Evolutionary conservation across 805 yeast genomes (phyloP).

Genomic region (Lachancea waltii): DNA sequence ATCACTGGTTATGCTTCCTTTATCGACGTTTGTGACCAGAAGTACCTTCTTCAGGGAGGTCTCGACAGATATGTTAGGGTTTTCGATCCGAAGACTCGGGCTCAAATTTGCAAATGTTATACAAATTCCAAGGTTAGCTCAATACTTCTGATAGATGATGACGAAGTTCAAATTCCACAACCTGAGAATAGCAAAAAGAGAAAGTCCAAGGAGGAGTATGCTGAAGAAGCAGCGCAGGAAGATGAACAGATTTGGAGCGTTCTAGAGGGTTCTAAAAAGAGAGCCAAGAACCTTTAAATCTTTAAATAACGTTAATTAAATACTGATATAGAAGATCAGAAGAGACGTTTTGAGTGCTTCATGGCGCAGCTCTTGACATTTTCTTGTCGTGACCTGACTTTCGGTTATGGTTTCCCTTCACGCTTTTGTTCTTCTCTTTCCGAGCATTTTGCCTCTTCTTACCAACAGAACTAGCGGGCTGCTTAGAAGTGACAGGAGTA

Average conservation of each 20-base stretch:
- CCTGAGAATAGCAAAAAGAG: slow-evolving; percentile 25
- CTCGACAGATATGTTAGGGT: slow-evolving; percentile 82
- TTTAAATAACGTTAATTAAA: not conserved
- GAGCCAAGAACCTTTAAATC: slow-evolving; percentile 3
- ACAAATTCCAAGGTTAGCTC: slow-evolving; percentile 58
- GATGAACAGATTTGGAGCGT: slow-evolving; percentile 32
- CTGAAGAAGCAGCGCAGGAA: slow-evolving; percentile 30
- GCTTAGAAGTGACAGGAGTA: not conserved
- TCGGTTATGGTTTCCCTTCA: slow-evolving; percentile 58
- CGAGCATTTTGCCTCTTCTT: slow-evolving; percentile 35
- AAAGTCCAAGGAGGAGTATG: slow-evolving; percentile 35
- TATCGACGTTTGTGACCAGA: slow-evolving; percentile 24
- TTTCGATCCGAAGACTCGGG: slow-evolving; percentile 55
- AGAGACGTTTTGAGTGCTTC: not conserved
- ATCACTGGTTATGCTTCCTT: slow-evolving; percentile 50
- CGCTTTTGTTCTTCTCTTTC: slow-evolving; percentile 51
- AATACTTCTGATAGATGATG: slow-evolving; percentile 29
- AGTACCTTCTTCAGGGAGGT: slow-evolving; percentile 68
- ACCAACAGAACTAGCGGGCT: slow-evolving; percentile 8
- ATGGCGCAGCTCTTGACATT: slow-evolving; percentile 22
- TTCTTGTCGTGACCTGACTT: slow-evolving; percentile 58
- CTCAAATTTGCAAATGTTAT: slow-evolving; percentile 60
- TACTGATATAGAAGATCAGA: no score
- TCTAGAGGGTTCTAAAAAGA: slow-evolving; percentile 20
- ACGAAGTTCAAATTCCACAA: slow-evolving; percentile 32